These are phyloP conservation scores for Boletales sp. DNA, from an alignment of 768 basidiomycete genomes.

Conservation along the genomic window DNA sequence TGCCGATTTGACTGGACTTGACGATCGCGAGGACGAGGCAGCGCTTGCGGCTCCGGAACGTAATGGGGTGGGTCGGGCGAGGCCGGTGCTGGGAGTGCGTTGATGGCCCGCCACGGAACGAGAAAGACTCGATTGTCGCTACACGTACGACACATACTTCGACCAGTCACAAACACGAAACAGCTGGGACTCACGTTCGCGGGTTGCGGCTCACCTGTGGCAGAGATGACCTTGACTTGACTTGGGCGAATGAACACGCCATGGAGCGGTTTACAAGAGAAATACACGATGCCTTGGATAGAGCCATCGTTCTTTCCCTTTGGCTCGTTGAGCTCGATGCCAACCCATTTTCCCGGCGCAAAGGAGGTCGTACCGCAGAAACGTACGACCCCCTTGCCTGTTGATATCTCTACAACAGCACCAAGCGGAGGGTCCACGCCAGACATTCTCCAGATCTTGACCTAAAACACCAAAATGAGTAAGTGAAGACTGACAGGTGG, in stretches of 20 bases:
- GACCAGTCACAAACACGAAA: background rate
- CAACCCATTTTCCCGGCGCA: slow-evolving; percentile 90
- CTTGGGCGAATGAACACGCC: slow-evolving; percentile 90
- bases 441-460: slow-evolving; percentile 25
- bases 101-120: slow-evolving; percentile 50
- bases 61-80: slow-evolving; percentile 37
- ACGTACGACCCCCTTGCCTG: slow-evolving; percentile 80
- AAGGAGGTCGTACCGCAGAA: slow-evolving; percentile 85
- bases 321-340: slow-evolving; percentile 78
- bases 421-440: slow-evolving; percentile 51
- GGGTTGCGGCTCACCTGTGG: slow-evolving; percentile 23
- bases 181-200: slow-evolving; percentile 20
- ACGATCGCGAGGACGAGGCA: slow-evolving; percentile 52
- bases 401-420: slow-evolving; percentile 73
- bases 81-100: slow-evolving; percentile 52
- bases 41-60: slow-evolving; percentile 29
- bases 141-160: slow-evolving; percentile 3
- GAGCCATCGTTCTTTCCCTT: slow-evolving; percentile 96
- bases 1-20: slow-evolving; percentile 57
- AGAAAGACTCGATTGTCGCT: slow-evolving; percentile 25
- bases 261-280: slow-evolving; percentile 67
- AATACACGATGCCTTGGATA: slow-evolving; percentile 77
- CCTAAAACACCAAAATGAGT: no score
- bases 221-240: slow-evolving; percentile 67
- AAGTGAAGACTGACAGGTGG: slow-evolving; percentile 5